A percentile compares a stretch with the other conserved stretches of the same genome.
Evolutionary conservation across 108 stramenopile species (phyloP).

Genomic region (Nitzschia palea): DNA sequence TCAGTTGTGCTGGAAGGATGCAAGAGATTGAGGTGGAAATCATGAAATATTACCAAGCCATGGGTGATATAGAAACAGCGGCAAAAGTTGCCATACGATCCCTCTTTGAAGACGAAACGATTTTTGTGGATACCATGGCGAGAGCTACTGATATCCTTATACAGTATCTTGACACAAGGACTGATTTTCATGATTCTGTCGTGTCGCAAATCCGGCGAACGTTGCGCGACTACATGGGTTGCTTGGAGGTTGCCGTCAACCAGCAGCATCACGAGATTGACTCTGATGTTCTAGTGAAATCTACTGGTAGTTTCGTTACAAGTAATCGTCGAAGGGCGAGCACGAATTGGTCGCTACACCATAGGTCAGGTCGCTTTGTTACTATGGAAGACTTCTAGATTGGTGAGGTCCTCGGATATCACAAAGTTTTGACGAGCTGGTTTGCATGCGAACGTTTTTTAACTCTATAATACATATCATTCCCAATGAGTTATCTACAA

Average conservation of each 20-base stretch:
- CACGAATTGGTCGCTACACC: constrained; percentile 1
- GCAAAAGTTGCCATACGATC: constrained; percentile 37
- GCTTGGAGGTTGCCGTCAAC: background rate
- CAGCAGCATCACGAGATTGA: background rate
- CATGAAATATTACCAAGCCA: constrained; percentile 24
- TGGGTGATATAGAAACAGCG: constrained; percentile 18
- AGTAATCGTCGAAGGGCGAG: background rate
- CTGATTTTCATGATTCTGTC: background rate
- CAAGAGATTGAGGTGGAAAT: constrained; percentile 35
- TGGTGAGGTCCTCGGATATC: too few relatives aligned
- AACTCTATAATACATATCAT: too few relatives aligned
- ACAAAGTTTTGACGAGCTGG: too few relatives aligned
- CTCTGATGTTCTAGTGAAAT: constrained; percentile 2
- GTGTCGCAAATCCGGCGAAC: background rate
- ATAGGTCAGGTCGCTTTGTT: constrained; percentile 22
- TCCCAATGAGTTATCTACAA: too few relatives aligned
- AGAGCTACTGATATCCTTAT: constrained; percentile 14
- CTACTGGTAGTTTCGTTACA: background rate
- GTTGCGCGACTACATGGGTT: constrained; percentile 5
- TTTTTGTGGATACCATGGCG: constrained; percentile 20
- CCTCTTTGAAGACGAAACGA: constrained; percentile 36
- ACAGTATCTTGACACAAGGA: constrained; percentile 14
- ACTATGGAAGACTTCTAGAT: constrained; percentile 33
- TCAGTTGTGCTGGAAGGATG: constrained; percentile 30
- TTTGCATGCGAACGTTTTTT: too few relatives aligned